These are phyloP conservation scores for Aspergillus ochraceoroseus DNA, from an alignment of 2,329 filamentous ascomycete genomes.

Conservation along the genomic window DNA sequence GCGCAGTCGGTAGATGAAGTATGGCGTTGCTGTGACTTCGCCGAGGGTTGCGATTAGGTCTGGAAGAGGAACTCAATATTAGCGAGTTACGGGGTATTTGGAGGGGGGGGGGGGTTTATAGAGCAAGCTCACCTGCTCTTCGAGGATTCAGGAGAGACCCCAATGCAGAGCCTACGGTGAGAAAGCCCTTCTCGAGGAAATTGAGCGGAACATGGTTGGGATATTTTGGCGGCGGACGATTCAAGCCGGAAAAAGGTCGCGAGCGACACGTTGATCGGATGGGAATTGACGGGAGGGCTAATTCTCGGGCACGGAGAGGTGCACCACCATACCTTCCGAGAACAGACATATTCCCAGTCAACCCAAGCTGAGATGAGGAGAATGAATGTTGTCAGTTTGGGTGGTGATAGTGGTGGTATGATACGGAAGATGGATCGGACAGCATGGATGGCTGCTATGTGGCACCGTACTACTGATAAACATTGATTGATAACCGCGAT, in stretches of 20 bases:
- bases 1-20: conserved; percentile 88
- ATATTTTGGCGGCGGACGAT: conserved; percentile 81
- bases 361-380: conserved; percentile 4
- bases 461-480: conserved; percentile 21
- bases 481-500: conserved; percentile 5
- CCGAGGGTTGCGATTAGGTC: conserved; percentile 93
- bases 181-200: conserved; percentile 64
- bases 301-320: conserved; percentile 12
- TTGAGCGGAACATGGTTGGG: conserved; percentile 89
- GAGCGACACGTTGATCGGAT: conserved; percentile 12
- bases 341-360: conserved; percentile 36
- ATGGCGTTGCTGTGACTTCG: conserved; percentile 89
- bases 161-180: conserved; percentile 60
- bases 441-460: conserved; percentile 11
- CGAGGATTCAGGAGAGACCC: conserved; percentile 66
- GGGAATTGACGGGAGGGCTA: conserved; percentile 11
- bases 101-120: too few species aligned
- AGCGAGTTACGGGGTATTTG: neutral
- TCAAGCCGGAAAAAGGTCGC: conserved; percentile 71
- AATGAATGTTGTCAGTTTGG: conserved; percentile 1
- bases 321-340: conserved; percentile 23
- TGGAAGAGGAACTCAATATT: conserved; percentile 30
- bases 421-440: conserved; percentile 17
- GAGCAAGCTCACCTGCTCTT: conserved; percentile 60
- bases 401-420: conserved; percentile 15